Evolutionary conservation across 139 green algal species (phyloP).

Genomic region (Spirogloea muscicola): DNA sequence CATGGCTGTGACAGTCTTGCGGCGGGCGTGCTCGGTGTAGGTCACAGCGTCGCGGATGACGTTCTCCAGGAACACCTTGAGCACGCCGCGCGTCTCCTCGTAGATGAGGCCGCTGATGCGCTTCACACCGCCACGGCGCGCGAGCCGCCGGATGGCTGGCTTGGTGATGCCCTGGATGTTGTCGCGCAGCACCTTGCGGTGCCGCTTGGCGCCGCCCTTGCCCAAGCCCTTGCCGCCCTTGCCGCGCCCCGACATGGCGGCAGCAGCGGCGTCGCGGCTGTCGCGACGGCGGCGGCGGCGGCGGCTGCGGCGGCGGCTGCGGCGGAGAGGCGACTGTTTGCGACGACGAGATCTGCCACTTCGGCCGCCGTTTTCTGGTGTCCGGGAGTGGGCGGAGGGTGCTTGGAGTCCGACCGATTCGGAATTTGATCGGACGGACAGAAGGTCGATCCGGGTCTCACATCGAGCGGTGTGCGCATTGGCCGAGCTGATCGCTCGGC

Average conservation of each 20-base stretch:
- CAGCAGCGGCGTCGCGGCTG: too few relatives aligned
- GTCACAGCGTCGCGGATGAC: slow-evolving; percentile 84
- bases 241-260: slow-evolving; percentile 59
- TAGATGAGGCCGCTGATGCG: slow-evolving; percentile 86
- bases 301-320: too few relatives aligned
- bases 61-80: slow-evolving; percentile 64
- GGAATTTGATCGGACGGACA: too few relatives aligned
- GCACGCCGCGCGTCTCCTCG: slow-evolving; percentile 76
- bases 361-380: too few relatives aligned
- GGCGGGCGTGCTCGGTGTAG: slow-evolving; percentile 94
- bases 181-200: slow-evolving; percentile 70
- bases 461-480: too few relatives aligned
- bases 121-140: slow-evolving; percentile 72
- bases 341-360: too few relatives aligned
- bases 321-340: too few relatives aligned
- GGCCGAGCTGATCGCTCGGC: too few relatives aligned
- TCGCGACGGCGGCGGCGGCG: too few relatives aligned
- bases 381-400: too few relatives aligned
- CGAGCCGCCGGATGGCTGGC: slow-evolving; percentile 75
- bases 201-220: slow-evolving; percentile 65
- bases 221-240: slow-evolving; percentile 60
- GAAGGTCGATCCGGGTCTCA: too few relatives aligned
- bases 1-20: slow-evolving; percentile 95
- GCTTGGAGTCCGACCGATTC: too few relatives aligned
- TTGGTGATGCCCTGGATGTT: slow-evolving; percentile 96